Evolutionary conservation across 2,329 filamentous ascomycete species (phyloP), one percentile per base, ranked within the genome.

Genomic region (Fusarium humuli): DNA sequence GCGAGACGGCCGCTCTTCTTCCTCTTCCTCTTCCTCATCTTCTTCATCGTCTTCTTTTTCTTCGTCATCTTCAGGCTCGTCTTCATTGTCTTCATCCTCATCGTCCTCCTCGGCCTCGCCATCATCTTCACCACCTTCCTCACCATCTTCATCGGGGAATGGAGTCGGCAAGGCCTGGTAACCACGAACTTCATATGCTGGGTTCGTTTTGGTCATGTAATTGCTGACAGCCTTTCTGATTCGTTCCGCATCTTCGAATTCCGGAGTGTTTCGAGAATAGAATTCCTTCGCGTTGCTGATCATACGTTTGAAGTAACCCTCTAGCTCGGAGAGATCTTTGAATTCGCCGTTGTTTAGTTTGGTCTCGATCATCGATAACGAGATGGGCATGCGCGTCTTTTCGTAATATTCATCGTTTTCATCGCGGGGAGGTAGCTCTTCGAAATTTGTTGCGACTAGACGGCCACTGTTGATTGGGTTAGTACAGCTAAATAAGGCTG

Each of bases 261-360:
- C 85, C 61, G 89, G 82, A 0, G 92, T 93, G 45, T 86, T 87
- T 72, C 91, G 91, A 64, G 90, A 86, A 76, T 95, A 95, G 81
- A 89, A 96, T 57, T 93, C 90, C 79, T 97, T 97, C 37, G 92
- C 93, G 76, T 97, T 97, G 70, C 89, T 87, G 58, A 97, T 91
- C 86, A 97, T 92, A 69, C 94, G 90, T 83, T 96, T 97, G 77
- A 95, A 88, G 77, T 94, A 94, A 76, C 92, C 91, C 79, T 97
- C 94, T 14, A 97, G 83, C 52, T 91, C 86, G 8, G 92, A 90
- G 50, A 97, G 84, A 54, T 83, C 91, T 16, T 86, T 78, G 77
- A 97, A 97, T 70, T 90, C 87, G 73, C 87, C 83, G 52, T 88
- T 85, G 55, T 88, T 86, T 53, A 97, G 84, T 79, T 93, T 95